phyloP scores from a whole-genome alignment of 2,329 filamentous ascomycete species.

The Dactylonectria macrodidyma region DNA sequence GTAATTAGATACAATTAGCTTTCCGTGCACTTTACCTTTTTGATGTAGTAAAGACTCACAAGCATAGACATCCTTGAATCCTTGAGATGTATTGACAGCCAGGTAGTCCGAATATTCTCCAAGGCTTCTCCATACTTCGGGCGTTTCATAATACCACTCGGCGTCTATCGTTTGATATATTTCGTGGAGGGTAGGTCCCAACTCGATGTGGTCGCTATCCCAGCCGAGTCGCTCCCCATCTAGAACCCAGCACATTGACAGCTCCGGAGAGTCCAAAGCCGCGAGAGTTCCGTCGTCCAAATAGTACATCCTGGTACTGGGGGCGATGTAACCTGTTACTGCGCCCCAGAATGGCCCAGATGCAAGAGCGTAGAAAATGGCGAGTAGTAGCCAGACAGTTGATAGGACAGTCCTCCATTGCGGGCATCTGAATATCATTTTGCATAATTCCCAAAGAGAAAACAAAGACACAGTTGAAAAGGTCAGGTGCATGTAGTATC shows the following conservation, averaged over 20 bases:
- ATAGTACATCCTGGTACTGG: slow-evolving; percentile 4
- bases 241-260: slow-evolving; percentile 13
- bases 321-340: slow-evolving; percentile 6
- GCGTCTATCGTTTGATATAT: background rate
- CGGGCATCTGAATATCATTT: background rate
- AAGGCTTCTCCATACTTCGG: background rate
- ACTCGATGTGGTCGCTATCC: slow-evolving; percentile 5
- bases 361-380: slow-evolving; percentile 2
- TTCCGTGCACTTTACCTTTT: background rate
- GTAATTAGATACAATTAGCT: background rate
- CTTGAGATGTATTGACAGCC: background rate
- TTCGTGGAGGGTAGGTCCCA: slow-evolving; percentile 3
- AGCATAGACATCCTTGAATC: background rate
- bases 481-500: slow-evolving; percentile 4
- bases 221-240: slow-evolving; percentile 7
- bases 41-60: background rate
- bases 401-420: background rate
- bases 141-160: background rate
- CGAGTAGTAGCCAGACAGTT: background rate
- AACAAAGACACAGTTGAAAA: slow-evolving; percentile 9
- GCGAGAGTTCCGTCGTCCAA: background rate
- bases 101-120: background rate
- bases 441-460: slow-evolving; percentile 4
- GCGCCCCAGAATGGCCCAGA: slow-evolving; percentile 8
- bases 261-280: background rate